Evolutionary conservation across 192 early-diverging fungal genomes (phyloP), one percentile per base, ranked within the genome.

Genomic region (Backusella australiensis): DNA sequence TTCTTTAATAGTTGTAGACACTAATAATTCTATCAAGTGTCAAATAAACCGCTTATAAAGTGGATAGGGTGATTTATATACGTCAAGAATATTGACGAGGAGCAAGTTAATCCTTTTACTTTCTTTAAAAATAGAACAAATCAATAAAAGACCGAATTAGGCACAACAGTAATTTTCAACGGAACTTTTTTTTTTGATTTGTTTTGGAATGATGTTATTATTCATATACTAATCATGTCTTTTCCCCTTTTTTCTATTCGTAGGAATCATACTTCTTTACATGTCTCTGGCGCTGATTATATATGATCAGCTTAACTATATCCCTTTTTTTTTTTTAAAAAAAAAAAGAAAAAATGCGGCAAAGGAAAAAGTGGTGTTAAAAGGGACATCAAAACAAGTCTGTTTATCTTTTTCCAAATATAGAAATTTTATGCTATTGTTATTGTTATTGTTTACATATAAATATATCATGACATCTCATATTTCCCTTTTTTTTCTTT

Each of bases 371-470:
- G 19, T 49, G 19, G 19, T 5, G 5, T 49, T n/a, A 49, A 49
- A 49, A 49, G 46, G 6, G 19, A 17, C 19, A 49, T n/a, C 46
- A 49, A 49, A 49, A 49, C 6, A 49, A 49, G 46, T 63, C 56
- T 59, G 56, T 63, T 63, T 63, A 63, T 63, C 56, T 67, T 29
- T 63, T 63, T 63, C 56, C 56, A 63, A 63, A 63, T 29, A 63
- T 63, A 63, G 56, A 29, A 26, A 29, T 63, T 69, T 42, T 69
- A 41, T 69, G 38, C 39, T 36, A 23, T 69, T 69, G 34, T 41
- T 36, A 23, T 69, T 69, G 34, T 41, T 69, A 69, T 69, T 69
- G 68, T 36, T 69, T 36, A 38, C 23, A 68, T 68, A 68, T 32
- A 38, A 36, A 68, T 38, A 68, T 26, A 42, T 23, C n/a, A 38